Conservation (phyloP, 2,329 filamentous ascomycete genomes). For the Botrytis fabae region DNA sequence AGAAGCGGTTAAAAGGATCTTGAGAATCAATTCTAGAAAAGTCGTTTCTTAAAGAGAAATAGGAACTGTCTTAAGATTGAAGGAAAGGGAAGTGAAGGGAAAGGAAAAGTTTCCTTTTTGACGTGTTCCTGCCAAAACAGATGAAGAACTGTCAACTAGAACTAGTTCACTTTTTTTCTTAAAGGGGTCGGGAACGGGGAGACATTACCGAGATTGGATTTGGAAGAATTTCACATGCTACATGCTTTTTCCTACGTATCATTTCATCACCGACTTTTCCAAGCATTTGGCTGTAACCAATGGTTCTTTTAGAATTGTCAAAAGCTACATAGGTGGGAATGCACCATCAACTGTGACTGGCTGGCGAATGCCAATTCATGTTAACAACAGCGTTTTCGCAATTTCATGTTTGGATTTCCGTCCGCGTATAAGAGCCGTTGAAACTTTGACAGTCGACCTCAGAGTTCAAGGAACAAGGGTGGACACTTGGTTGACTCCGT, state of each 20-base stretch:
- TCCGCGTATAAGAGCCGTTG: background rate
- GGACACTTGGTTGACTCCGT: background rate
- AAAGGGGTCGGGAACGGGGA: slow-evolving; percentile 17
- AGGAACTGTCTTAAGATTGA: background rate
- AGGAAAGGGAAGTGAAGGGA: slow-evolving; percentile 4
- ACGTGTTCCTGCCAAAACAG: slow-evolving; percentile 12
- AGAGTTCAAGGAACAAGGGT: background rate
- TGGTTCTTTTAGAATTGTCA: background rate
- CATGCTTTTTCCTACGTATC: background rate
- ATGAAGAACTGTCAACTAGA: background rate
- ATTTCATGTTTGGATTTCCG: background rate
- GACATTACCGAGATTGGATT: slow-evolving; percentile 23
- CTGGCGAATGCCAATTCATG: background rate
- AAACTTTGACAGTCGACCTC: background rate
- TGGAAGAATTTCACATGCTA: slow-evolving; percentile 9
- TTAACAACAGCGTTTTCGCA: background rate
- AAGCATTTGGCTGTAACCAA: slow-evolving; percentile 3
- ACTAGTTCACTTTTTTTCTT: slow-evolving; percentile 14
- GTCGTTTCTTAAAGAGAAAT: background rate
- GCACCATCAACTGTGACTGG: background rate
- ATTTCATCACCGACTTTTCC: slow-evolving; percentile 19
- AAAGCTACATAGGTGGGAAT: background rate
- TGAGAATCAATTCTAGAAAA: slow-evolving; percentile 3
- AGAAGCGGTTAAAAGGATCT: background rate
- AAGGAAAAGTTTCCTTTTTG: slow-evolving; percentile 19